Percentiles rank a stretch among this genome's conserved stretches.
Evolutionary conservation across 1,139 yeast species (phyloP).

Genomic region (Saccharomyces hybrid): DNA sequence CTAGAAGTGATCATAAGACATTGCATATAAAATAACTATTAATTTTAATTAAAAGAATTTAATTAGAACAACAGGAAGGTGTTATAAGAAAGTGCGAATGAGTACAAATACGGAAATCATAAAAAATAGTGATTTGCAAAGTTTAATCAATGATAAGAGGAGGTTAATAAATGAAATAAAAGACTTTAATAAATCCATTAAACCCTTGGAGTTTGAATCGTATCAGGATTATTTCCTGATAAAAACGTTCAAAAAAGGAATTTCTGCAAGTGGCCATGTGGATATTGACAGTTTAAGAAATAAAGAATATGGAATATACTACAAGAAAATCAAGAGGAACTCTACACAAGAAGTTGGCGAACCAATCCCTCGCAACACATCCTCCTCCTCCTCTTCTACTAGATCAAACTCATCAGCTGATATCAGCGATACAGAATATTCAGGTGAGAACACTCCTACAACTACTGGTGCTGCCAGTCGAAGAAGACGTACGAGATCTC

Average conservation of each 20-base stretch:
- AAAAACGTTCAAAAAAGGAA: conserved; percentile 26
- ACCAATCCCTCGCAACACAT: not conserved
- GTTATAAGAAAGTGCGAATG: not conserved
- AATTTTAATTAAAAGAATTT: too few relatives aligned
- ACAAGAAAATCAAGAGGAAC: conserved; percentile 15
- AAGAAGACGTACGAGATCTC: conserved; percentile 1
- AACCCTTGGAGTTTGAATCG: conserved; percentile 30
- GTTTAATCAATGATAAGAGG: conserved; percentile 4
- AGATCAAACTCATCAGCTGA: not conserved
- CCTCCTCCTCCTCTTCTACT: not conserved
- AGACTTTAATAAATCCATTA: conserved; percentile 13
- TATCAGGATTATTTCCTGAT: conserved; percentile 27
- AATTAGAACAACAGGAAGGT: not conserved
- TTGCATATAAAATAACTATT: not conserved
- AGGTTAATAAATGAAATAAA: conserved; percentile 13
- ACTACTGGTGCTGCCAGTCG: not conserved
- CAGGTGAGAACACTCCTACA: not conserved
- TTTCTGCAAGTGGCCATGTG: conserved; percentile 30
- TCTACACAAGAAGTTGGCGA: not conserved
- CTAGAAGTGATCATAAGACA: not conserved
- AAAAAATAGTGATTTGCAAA: conserved; percentile 1
- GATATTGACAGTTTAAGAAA: conserved; percentile 24
- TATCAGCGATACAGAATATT: not conserved
- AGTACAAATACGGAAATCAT: conserved; percentile 4
- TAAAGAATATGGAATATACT: conserved; percentile 23